phyloP scores from a whole-genome alignment of 1,284 basidiomycete genomes.

The Cryptococcus maquisensis region DNA sequence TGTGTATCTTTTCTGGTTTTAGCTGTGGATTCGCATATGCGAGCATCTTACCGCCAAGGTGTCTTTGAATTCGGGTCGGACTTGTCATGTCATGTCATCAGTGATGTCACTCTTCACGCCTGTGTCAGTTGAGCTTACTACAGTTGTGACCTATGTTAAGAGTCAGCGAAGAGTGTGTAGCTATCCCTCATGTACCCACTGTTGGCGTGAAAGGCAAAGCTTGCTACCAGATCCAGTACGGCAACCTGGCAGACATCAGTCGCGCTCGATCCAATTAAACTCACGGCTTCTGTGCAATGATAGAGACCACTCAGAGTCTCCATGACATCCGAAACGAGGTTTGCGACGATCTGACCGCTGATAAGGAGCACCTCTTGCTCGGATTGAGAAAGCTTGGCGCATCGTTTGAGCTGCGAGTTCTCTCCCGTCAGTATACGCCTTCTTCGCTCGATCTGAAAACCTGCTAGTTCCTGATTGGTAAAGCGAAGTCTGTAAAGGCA shows the following conservation, averaged over 20 bases:
- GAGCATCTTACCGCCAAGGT: slow-evolving; percentile 58
- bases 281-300: slow-evolving; percentile 78
- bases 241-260: slow-evolving; percentile 57
- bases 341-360: slow-evolving; percentile 73
- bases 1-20: slow-evolving; percentile 57
- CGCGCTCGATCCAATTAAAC: slow-evolving; percentile 11
- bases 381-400: slow-evolving; percentile 30
- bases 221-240: slow-evolving; percentile 60
- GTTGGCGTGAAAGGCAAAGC: slow-evolving; percentile 58
- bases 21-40: neutral
- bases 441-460: slow-evolving; percentile 18
- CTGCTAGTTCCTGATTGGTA: slow-evolving; percentile 71
- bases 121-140: slow-evolving; percentile 49
- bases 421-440: neutral
- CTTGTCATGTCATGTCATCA: slow-evolving; percentile 49
- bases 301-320: slow-evolving; percentile 66
- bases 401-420: slow-evolving; percentile 24
- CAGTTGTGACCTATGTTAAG: slow-evolving; percentile 55
- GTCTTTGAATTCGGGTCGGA: slow-evolving; percentile 79
- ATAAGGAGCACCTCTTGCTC: slow-evolving; percentile 59
- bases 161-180: neutral
- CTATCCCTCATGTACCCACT: neutral
- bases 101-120: too few species aligned
- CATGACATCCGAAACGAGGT: slow-evolving; percentile 63
- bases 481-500: slow-evolving; percentile 52